Base-by-base conservation (phyloP, 2,329 filamentous ascomycete genomes). In the Aspergillus phoenicis region DNA sequence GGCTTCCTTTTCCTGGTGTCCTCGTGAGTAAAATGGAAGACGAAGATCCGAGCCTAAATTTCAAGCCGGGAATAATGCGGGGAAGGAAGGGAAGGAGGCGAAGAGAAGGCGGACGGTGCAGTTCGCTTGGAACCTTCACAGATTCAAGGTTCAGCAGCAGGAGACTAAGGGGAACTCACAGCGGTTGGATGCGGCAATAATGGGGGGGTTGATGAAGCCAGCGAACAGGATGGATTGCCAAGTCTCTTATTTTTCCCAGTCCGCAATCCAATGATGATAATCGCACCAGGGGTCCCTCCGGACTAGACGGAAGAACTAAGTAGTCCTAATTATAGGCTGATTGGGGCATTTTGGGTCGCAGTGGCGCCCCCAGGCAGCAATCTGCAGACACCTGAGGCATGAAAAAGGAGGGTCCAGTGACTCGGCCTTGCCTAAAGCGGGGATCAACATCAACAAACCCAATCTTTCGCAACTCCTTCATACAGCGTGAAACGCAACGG, bases 11-110 rank as follows among this genome's bases (percentile, higher is more conserved):
- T 10, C 22, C 22, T 15, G 17, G 17, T 17, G 17, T 41, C 22
- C 28, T 38, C 38, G 22, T 22, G 39, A 47, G 41, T 24, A 36
- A 56, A 43, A 33, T 56, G 53, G 36, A 22, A 56, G 52, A n/a
- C 24, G 52, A 55, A 43, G 38, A 45, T 55, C 52, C 17, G 52
- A 33, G 38, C 52, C 52, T 55, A 41, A 45, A 55, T 39, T 39
- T 55, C 38, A 24, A 55, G 53, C 52, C 53, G 53, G 53, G 26
- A 43, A 56, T 47, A 30, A 56, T 56, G 53, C 53, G 53, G 53
- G 53, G 53, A 56, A 56, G 30, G 30, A 15, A 28, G 43, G 13
- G 36, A 33, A 30, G 43, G 57, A 59, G 57, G 57, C 57, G 39
- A 59, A 59, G 41, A 39, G 43, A 59, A 53, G n/a, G 47, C 26